Conservation (phyloP, 139 green algal species). For the Chlorella sorokiniana region DNA sequence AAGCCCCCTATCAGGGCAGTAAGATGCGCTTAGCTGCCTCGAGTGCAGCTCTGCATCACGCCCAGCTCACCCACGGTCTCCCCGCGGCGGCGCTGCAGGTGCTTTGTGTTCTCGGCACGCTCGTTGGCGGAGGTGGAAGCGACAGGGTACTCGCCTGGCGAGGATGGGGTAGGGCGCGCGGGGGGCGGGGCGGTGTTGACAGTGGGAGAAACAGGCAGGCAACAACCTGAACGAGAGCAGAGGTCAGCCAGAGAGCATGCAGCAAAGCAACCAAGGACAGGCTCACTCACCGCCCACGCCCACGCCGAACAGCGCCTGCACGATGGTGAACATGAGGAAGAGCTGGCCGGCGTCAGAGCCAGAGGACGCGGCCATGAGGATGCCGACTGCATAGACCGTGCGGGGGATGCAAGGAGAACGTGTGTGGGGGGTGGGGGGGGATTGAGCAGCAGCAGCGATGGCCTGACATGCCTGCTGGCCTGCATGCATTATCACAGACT, state of each 20-base stretch:
- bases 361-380: constrained; percentile 55
- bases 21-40: background rate
- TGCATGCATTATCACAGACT: background rate
- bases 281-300: constrained; percentile 66
- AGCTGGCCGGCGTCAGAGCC: constrained; percentile 36
- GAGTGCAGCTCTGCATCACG: background rate
- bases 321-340: constrained; percentile 58
- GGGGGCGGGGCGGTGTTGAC: too few species aligned
- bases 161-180: too few species aligned
- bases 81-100: constrained; percentile 49
- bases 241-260: too few species aligned
- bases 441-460: background rate
- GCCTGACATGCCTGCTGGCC: too few species aligned
- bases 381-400: constrained; percentile 19
- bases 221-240: too few species aligned
- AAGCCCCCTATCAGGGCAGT: too few species aligned
- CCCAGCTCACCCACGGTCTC: constrained; percentile 35
- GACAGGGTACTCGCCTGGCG: constrained; percentile 73
- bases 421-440: background rate
- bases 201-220: too few species aligned
- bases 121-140: constrained; percentile 77
- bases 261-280: too few species aligned
- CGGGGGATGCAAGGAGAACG: background rate
- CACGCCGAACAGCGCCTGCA: constrained; percentile 54
- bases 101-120: constrained; percentile 60